These are phyloP conservation scores for Trichoderma reesei DNA, from an alignment of 495 filamentous ascomycete genomes.

Conservation along the genomic window DNA sequence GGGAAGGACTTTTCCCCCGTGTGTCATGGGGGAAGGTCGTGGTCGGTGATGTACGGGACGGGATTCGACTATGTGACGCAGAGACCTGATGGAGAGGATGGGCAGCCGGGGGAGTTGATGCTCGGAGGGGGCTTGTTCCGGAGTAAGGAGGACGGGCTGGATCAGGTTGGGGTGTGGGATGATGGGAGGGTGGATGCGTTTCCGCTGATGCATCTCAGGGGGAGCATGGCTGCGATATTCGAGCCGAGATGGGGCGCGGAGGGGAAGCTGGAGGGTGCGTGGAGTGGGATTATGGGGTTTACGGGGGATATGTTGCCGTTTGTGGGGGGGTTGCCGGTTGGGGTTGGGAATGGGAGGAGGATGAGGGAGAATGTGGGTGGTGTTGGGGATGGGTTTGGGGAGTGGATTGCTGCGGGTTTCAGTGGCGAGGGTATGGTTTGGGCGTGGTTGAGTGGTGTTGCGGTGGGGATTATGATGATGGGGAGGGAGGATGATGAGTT, in stretches of 20 bases:
- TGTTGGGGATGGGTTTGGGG: constrained; percentile 15
- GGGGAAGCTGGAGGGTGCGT: constrained; percentile 16
- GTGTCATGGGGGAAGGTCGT: constrained; percentile 13
- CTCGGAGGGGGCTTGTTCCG: constrained; percentile 28
- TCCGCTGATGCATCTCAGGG: constrained; percentile 18
- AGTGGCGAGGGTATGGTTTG: constrained; percentile 40
- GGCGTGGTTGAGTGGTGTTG: constrained; percentile 36
- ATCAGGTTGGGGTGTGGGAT: constrained; percentile 24
- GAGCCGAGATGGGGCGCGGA: not conserved
- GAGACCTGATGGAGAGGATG: constrained; percentile 12
- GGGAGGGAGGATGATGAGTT: constrained; percentile 15
- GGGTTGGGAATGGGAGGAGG: not conserved
- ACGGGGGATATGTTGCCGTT: constrained; percentile 37
- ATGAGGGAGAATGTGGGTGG: not conserved
- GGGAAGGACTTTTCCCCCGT: constrained; percentile 10
- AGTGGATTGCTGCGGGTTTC: constrained; percentile 41
- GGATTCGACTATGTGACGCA: constrained; percentile 33
- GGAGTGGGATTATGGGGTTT: constrained; percentile 38
- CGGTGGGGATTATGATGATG: constrained; percentile 31
- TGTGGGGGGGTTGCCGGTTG: constrained; percentile 28
- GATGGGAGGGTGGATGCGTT: constrained; percentile 23
- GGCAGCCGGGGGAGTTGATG: constrained; percentile 21
- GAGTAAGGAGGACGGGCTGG: constrained; percentile 19
- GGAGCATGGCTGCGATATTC: constrained; percentile 19
- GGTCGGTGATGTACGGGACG: constrained; percentile 26